These are phyloP conservation scores for Solanum lycopersicoides DNA, from an alignment of 257 asterid species.

Conservation along the genomic window DNA sequence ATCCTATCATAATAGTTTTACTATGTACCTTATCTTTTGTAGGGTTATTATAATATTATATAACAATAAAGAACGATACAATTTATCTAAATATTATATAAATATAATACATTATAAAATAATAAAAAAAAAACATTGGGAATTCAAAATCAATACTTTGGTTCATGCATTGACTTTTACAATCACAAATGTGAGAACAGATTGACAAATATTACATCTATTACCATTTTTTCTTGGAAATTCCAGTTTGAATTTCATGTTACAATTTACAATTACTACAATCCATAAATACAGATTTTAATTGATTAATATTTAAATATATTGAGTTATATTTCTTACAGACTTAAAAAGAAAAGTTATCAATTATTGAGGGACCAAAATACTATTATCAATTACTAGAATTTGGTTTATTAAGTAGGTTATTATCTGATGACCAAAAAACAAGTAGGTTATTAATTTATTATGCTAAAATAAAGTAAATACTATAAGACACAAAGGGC, in stretches of 20 bases:
- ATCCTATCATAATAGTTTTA: too few relatives aligned
- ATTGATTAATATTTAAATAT: neutral
- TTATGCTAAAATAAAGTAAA: neutral
- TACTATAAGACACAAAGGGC: neutral
- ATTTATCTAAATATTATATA: too few relatives aligned
- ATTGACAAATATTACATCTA: neutral
- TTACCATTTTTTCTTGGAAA: neutral
- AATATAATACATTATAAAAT: too few relatives aligned
- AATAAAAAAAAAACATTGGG: neutral
- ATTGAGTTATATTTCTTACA: neutral
- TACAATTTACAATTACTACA: neutral
- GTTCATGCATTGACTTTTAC: neutral
- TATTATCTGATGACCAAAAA: neutral
- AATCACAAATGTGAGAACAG: neutral
- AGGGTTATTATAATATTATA: too few relatives aligned
- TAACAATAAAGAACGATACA: accelerated
- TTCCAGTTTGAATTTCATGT: neutral
- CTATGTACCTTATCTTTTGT: too few relatives aligned
- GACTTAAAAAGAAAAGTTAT: neutral
- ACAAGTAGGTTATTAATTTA: neutral
- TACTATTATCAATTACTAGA: neutral
- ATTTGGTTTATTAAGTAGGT: neutral
- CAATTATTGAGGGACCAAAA: neutral
- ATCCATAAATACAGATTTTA: neutral
- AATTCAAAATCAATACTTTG: neutral